Percentiles rank a stretch among this genome's conserved stretches.
These are phyloP conservation scores for Cryomyces minteri DNA, from an alignment of 495 filamentous ascomycete genomes.

Conservation along the genomic window DNA sequence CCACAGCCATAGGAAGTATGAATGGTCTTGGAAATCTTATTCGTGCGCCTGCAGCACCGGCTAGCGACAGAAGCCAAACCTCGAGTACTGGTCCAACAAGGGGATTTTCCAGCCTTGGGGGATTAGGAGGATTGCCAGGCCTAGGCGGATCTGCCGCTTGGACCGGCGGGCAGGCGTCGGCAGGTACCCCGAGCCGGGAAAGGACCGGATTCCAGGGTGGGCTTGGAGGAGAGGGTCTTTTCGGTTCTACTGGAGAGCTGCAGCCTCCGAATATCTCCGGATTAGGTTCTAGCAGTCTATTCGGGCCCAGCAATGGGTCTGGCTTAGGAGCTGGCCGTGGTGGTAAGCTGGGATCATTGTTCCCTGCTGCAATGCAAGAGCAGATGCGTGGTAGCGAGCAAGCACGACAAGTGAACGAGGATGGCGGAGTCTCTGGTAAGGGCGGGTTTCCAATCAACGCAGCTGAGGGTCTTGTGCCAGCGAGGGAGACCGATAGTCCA, in stretches of 20 bases:
- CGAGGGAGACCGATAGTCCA: conserved; percentile 42
- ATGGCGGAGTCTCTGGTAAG: conserved; percentile 20
- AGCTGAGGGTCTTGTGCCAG: conserved; percentile 26
- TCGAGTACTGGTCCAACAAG: conserved; percentile 62
- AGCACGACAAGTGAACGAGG: conserved; percentile 21
- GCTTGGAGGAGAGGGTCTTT: conserved; percentile 51
- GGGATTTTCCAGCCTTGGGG: conserved; percentile 47
- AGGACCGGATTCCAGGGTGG: conserved; percentile 39
- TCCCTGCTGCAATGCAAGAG: conserved; percentile 77
- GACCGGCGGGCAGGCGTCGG: conserved; percentile 35
- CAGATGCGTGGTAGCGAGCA: conserved; percentile 43
- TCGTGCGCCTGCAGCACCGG: conserved; percentile 38
- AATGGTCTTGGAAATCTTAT: conserved; percentile 12
- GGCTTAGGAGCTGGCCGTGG: conserved; percentile 47
- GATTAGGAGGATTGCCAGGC: conserved; percentile 36
- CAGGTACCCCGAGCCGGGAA: conserved; percentile 65
- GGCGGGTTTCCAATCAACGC: conserved; percentile 32
- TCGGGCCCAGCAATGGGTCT: conserved; percentile 23
- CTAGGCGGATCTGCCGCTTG: conserved; percentile 43
- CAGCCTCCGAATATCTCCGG: conserved; percentile 54
- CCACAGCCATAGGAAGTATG: background rate
- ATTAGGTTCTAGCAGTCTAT: conserved; percentile 28
- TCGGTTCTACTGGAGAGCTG: conserved; percentile 50
- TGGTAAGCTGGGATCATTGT: conserved; percentile 74
- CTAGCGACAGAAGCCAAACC: conserved; percentile 69